phyloP scores from a whole-genome alignment of 805 yeast species.

The Nakazawaea holstii region DNA sequence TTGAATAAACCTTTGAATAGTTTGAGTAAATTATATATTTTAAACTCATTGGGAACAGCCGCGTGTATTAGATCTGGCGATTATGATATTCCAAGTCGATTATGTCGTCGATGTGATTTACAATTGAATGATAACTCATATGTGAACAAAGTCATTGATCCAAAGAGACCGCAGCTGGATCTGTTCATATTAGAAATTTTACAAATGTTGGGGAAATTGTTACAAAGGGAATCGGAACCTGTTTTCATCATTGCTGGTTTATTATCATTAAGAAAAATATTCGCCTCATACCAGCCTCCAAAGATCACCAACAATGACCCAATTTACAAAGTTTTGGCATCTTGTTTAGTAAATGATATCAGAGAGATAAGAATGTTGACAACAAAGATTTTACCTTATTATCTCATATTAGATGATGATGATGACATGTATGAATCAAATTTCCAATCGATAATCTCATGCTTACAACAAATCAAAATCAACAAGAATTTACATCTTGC shows the following conservation, averaged over 20 bases:
- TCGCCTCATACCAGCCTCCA: conserved; percentile 50
- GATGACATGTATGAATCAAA: conserved; percentile 34
- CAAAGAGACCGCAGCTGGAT: neutral
- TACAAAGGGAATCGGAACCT: neutral
- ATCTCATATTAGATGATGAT: conserved; percentile 35
- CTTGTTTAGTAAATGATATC: conserved; percentile 33
- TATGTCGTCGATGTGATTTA: conserved; percentile 35
- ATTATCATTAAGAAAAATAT: conserved; percentile 39
- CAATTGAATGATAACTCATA: conserved; percentile 8
- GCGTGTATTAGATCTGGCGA: conserved; percentile 37
- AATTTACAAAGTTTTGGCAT: conserved; percentile 35
- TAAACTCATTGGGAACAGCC: conserved; percentile 35
- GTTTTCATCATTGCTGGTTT: conserved; percentile 18
- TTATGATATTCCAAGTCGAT: conserved; percentile 23
- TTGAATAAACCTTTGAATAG: no score
- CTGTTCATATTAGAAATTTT: neutral
- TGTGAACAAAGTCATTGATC: neutral
- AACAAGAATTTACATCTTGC: conserved; percentile 34
- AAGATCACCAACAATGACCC: conserved; percentile 19
- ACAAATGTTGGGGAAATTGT: neutral
- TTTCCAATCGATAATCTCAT: conserved; percentile 38
- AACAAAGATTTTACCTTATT: conserved; percentile 48
- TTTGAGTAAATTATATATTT: conserved; percentile 18
- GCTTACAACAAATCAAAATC: conserved; percentile 37
- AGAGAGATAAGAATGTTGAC: conserved; percentile 54